phyloP scores from a whole-genome alignment of 495 filamentous ascomycete genomes.

The Cladorrhinum samala region DNA sequence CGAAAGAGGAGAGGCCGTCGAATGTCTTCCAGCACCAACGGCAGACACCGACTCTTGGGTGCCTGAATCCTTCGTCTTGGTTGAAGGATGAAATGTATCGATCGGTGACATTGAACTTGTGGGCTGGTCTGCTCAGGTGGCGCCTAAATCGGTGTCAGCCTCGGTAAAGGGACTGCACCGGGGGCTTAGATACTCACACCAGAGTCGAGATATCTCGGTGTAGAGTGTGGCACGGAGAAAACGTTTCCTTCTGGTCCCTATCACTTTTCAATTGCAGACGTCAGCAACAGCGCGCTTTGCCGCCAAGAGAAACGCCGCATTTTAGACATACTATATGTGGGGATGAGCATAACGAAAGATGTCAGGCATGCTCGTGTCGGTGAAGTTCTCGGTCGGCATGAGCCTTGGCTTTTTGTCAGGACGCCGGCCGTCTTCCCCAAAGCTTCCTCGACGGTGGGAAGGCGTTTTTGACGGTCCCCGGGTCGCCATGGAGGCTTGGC shows the following conservation, averaged over 20 bases:
- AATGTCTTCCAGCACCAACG: constrained; percentile 27
- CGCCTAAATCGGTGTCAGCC: constrained; percentile 12
- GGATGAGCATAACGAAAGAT: constrained; percentile 29
- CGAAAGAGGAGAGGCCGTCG: constrained; percentile 16
- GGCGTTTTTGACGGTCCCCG: background rate
- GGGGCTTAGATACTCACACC: constrained; percentile 19
- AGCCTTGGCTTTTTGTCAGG: constrained; percentile 19
- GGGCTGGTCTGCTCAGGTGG: constrained; percentile 27
- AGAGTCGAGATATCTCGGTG: constrained; percentile 33
- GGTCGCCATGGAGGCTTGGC: background rate
- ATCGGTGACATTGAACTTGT: constrained; percentile 24
- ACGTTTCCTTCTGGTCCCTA: constrained; percentile 25
- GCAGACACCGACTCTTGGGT: constrained; percentile 27
- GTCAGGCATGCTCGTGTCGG: constrained; percentile 28
- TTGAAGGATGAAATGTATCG: constrained; percentile 28
- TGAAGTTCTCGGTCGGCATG: constrained; percentile 19
- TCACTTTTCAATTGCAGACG: constrained; percentile 18
- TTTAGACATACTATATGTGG: constrained; percentile 23
- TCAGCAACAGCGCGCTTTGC: constrained; percentile 11
- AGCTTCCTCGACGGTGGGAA: background rate
- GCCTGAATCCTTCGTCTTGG: constrained; percentile 18
- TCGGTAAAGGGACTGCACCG: background rate
- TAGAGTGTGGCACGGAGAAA: constrained; percentile 28
- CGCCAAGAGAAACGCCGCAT: too few species aligned
- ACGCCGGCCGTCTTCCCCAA: constrained; percentile 9